Evolutionary conservation across 1,284 basidiomycete species (phyloP).

Genomic region (Apiotrichum gracile): DNA sequence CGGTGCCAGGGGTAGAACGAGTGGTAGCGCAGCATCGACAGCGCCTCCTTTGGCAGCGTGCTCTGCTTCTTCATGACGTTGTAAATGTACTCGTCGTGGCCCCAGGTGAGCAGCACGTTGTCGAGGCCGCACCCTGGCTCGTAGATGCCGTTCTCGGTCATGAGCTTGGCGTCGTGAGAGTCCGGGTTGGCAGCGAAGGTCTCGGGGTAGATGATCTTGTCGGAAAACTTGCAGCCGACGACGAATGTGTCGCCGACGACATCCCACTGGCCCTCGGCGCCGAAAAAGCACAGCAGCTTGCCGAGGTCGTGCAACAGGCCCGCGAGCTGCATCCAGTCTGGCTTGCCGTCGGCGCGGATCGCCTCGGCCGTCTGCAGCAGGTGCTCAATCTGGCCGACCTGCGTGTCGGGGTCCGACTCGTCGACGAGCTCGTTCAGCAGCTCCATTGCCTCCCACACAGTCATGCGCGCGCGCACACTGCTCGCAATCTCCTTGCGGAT

Average conservation of each 20-base stretch:
- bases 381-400: slow-evolving; percentile 79
- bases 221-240: slow-evolving; percentile 67
- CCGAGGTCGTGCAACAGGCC: slow-evolving; percentile 78
- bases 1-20: slow-evolving; percentile 95
- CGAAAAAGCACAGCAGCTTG: slow-evolving; percentile 72
- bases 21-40: slow-evolving; percentile 90
- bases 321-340: slow-evolving; percentile 65
- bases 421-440: slow-evolving; percentile 81
- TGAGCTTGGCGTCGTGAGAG: slow-evolving; percentile 60
- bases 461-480: slow-evolving; percentile 39
- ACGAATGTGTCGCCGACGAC: slow-evolving; percentile 81
- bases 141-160: slow-evolving; percentile 71
- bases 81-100: slow-evolving; percentile 62
- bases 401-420: slow-evolving; percentile 58
- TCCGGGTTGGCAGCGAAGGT: slow-evolving; percentile 73
- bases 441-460: slow-evolving; percentile 85
- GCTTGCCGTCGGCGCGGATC: slow-evolving; percentile 79
- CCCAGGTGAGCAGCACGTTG: slow-evolving; percentile 83
- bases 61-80: slow-evolving; percentile 26
- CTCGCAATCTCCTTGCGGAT: slow-evolving; percentile 50
- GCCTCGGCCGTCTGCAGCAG: slow-evolving; percentile 87
- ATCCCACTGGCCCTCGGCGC: slow-evolving; percentile 74
- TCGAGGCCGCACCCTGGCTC: slow-evolving; percentile 74
- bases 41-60: slow-evolving; percentile 65
- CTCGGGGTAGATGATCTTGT: slow-evolving; percentile 72